Evolutionary conservation across 345 rosid species (phyloP), one percentile per base, ranked within the genome.

Genomic region (Clarkia xantiana): DNA sequence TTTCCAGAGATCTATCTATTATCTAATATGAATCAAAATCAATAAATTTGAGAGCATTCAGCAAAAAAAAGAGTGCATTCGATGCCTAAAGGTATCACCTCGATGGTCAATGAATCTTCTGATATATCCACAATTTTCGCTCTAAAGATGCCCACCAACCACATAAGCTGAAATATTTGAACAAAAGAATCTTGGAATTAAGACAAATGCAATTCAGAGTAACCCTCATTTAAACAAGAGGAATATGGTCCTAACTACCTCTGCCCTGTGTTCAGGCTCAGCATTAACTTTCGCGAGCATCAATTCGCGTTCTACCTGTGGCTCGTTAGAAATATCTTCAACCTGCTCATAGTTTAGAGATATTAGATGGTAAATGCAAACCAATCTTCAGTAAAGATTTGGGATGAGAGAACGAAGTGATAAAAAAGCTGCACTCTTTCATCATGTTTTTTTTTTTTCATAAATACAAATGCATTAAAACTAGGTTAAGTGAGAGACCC

Each of bases 121-220:
- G 98, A 80, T 41, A 76, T 72, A 68, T 91, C 98, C 56, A 91
- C 94, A 36, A 86, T 69, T 58, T 61, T 81, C 14, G 83, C 96
- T 71, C 98, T 71, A 65, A 91, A 91, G 55, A 86, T 86, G 60
- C 76, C 93, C 61, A 79, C 87, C 54, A 91, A 64, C 94, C 89
- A 79, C 96, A 79, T 86, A 49, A 91, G 73, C 98, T 90, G 76
- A 44, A 68, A 69, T 60, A 14, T 42, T 44, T 45, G 12, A 34
- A 65, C 47, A 60, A 60, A 10, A 10, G 20, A 3, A 19, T 36
- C 29, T 47, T 22, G 29, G 29, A 15, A 61, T 48, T 42, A 11
- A 23, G 7, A 10, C 2, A 22, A 18, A 4, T 14, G 23, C 25
- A 40, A 13, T 54, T 34, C 13, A 44, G 29, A 38, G 47, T n/a